Evolutionary conservation across 768 basidiomycete genomes (phyloP).

Genomic region (Suillus cothurnatus): DNA sequence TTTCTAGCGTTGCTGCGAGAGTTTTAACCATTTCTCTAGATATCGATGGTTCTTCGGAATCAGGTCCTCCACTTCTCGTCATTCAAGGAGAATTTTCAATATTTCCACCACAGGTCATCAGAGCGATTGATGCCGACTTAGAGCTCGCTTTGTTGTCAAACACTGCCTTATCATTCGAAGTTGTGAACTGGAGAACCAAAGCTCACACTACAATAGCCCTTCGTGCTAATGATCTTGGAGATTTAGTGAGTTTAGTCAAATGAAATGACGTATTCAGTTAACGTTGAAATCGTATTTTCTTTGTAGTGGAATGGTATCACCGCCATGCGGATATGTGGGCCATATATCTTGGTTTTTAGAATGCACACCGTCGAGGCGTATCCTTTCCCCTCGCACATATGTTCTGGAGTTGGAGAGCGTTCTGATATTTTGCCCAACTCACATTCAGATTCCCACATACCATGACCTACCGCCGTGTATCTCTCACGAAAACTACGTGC

Average conservation of each 20-base stretch:
- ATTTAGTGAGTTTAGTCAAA: conserved; percentile 29
- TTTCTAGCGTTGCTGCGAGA: conserved; percentile 3
- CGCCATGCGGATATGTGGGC: conserved; percentile 46
- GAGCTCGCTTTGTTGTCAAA: conserved; percentile 35
- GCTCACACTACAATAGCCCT: conserved; percentile 26
- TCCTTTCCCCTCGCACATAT: conserved; percentile 15
- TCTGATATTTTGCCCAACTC: conserved; percentile 17
- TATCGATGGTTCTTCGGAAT: not conserved
- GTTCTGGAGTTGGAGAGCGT: conserved; percentile 18
- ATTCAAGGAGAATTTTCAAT: conserved; percentile 21
- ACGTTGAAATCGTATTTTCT: not conserved
- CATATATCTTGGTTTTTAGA: conserved; percentile 54
- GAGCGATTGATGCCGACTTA: conserved; percentile 36
- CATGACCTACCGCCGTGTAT: conserved; percentile 39
- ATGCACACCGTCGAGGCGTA: conserved; percentile 51
- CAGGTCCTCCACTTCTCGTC: not conserved
- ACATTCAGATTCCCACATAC: conserved; percentile 27
- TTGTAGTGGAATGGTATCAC: conserved; percentile 46
- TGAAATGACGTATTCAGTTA: conserved; percentile 2
- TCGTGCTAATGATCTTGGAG: conserved; percentile 29
- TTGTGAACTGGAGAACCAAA: conserved; percentile 41
- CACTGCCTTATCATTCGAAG: conserved; percentile 31
- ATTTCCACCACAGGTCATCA: conserved; percentile 25
- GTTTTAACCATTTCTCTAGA: conserved; percentile 10
- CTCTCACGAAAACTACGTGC: conserved; percentile 43